Evolutionary conservation across 2,329 filamentous ascomycete genomes (phyloP).

Genomic region (Xylariaceae sp.): DNA sequence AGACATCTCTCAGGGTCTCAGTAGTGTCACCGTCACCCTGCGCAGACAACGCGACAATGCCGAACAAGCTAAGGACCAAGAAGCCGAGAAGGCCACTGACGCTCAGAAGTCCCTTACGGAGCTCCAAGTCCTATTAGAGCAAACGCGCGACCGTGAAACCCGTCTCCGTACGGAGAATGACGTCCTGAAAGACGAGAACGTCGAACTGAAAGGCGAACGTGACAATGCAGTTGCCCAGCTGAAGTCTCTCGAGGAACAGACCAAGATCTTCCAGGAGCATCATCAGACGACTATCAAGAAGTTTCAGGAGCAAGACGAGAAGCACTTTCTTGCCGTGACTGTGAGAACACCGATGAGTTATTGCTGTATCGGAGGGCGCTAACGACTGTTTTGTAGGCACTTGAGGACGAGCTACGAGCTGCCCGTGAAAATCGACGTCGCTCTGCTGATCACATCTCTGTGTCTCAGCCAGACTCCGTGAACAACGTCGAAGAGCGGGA

Average conservation of each 20-base stretch:
- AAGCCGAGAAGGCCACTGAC: constrained; percentile 11
- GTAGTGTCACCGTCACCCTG: constrained; percentile 8
- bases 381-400: constrained; percentile 16
- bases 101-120: constrained; percentile 4
- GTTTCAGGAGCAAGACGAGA: constrained; percentile 23
- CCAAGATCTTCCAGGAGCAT: constrained; percentile 19
- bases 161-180: constrained; percentile 14
- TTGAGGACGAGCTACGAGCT: constrained; percentile 18
- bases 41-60: constrained; percentile 19
- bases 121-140: neutral
- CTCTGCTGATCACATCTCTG: neutral
- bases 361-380: neutral
- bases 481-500: constrained; percentile 8
- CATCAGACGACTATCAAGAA: constrained; percentile 17
- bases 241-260: constrained; percentile 7
- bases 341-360: constrained; percentile 17
- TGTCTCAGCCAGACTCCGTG: constrained; percentile 4
- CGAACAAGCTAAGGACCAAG: constrained; percentile 1
- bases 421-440: neutral
- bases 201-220: constrained; percentile 9
- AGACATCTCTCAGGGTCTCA: constrained; percentile 23
- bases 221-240: constrained; percentile 12
- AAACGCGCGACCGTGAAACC: neutral
- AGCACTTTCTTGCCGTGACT: constrained; percentile 20
- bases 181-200: constrained; percentile 17